phyloP scores from a whole-genome alignment of 257 asterid species.

The Nicotiana undulata region DNA sequence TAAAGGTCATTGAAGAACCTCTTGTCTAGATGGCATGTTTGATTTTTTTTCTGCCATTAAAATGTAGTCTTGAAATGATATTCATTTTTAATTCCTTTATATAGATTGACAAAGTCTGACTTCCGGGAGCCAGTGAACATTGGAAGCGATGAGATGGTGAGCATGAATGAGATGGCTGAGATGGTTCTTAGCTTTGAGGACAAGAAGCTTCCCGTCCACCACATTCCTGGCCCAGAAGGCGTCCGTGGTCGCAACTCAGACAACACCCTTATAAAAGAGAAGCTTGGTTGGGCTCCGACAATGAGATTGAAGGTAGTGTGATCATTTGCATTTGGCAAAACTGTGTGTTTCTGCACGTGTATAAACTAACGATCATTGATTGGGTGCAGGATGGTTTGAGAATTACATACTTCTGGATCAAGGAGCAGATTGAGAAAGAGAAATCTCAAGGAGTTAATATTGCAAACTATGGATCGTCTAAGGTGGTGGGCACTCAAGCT shows the following conservation, averaged over 20 bases:
- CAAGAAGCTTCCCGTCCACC: slow-evolving; percentile 70
- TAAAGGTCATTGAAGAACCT: neutral
- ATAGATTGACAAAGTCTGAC: slow-evolving; percentile 78
- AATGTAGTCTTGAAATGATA: neutral
- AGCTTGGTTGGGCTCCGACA: slow-evolving; percentile 96
- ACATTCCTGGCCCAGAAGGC: slow-evolving; percentile 92
- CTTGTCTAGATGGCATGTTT: neutral
- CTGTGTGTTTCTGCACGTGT: neutral
- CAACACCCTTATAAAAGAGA: slow-evolving; percentile 77
- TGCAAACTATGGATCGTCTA: slow-evolving; percentile 37
- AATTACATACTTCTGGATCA: slow-evolving; percentile 88
- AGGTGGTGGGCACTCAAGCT: slow-evolving; percentile 46
- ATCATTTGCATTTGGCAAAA: neutral
- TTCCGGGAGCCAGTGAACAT: slow-evolving; percentile 89
- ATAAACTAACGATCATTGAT: neutral
- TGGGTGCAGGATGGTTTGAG: slow-evolving; percentile 74
- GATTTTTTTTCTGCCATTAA: neutral
- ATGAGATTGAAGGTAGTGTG: slow-evolving; percentile 70
- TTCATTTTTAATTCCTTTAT: neutral
- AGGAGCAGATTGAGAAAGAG: slow-evolving; percentile 89
- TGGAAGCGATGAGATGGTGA: slow-evolving; percentile 92
- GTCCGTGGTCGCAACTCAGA: slow-evolving; percentile 93
- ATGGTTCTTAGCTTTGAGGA: slow-evolving; percentile 70
- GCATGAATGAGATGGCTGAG: slow-evolving; percentile 98
- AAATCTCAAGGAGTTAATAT: slow-evolving; percentile 36